Base-by-base conservation (phyloP, 306 rosid species). In the Quillaja saponaria region DNA sequence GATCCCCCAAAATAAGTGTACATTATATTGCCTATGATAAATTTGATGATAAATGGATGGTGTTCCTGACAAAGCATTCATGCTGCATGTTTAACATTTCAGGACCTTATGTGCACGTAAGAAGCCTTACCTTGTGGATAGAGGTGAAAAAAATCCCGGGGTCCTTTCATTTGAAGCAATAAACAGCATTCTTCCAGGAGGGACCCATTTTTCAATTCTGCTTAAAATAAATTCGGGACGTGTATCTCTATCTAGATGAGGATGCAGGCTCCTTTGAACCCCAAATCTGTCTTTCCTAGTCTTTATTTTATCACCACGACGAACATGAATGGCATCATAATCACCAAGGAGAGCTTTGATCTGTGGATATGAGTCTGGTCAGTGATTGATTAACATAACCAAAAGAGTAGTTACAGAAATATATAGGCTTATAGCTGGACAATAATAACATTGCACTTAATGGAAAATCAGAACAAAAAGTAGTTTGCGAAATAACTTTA, bases 181-280 rank as follows among this genome's bases (percentile, higher is more conserved):
- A 74, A 76, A 94, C 62, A 94, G 75, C 17, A 91, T 94, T 66
- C 91, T 82, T 63, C 99, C 91, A 4, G 84, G 67, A 34, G 97
- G 85, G 37, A 94, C 90, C 99, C 97, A 87, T 49, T 94, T 89
- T 64, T 77, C 76, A 52, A 94, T 87, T 78, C 96, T 80, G 55
- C 52, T 76, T 33, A 87, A 64, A 62, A 94, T 87, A 63, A 94
- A 89, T 76, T 94, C 88, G 2, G 99, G 77, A 11, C 79, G 85
- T 37, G 97, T 94, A 69, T 94, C 99, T 71, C 99, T 81, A 67
- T 89, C 99, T 42, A 94, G 85, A 81, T 87, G 99, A 65, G 99
- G 99, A 67, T 81, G 92, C 67, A 87, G 75, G 75, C 73, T 81
- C 81, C 95, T 81, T 2, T 67, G 74, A 63, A 85, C 82, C 17